A percentile compares a stretch with the other conserved stretches of the same genome.
phyloP scores from a whole-genome alignment of 345 rosid genomes.

The Gossypium bickii region DNA sequence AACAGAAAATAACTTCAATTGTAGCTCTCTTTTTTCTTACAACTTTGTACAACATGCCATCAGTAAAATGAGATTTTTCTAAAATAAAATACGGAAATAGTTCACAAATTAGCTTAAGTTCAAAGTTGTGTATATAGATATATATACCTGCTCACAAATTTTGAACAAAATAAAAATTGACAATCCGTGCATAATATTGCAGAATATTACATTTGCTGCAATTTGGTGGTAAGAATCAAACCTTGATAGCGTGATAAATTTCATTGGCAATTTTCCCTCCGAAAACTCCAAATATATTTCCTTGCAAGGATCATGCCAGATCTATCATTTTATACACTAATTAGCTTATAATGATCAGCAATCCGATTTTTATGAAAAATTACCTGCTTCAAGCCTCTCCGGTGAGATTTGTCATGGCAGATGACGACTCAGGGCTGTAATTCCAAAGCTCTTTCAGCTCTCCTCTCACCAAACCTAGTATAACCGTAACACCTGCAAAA shows the following conservation, averaged over 20 bases:
- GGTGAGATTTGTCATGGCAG: constrained; percentile 1
- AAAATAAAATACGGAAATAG: not conserved
- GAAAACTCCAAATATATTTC: not conserved
- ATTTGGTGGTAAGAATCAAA: not conserved
- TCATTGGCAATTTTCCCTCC: not conserved
- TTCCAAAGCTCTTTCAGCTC: constrained; percentile 66
- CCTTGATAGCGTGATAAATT: not conserved
- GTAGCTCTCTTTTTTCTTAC: not conserved
- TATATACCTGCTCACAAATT: not conserved
- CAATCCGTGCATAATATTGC: not conserved
- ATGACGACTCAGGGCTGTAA: constrained; percentile 31
- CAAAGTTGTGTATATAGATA: no score
- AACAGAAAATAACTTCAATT: no score
- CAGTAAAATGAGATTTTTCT: not conserved
- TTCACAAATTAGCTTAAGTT: not conserved
- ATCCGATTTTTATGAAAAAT: not conserved
- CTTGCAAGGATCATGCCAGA: not conserved
- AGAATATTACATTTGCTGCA: not conserved
- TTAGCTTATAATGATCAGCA: not conserved
- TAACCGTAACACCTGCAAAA: constrained; percentile 47
- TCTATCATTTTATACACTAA: not conserved
- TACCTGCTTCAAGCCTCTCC: constrained; percentile 33
- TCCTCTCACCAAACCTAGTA: constrained; percentile 61
- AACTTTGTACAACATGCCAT: not conserved
- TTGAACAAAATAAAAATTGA: not conserved